A percentile compares a stretch with the other conserved stretches of the same genome.
Conservation (phyloP, 2,329 filamentous ascomycete genomes). For the Ilyonectria mors-panacis region DNA sequence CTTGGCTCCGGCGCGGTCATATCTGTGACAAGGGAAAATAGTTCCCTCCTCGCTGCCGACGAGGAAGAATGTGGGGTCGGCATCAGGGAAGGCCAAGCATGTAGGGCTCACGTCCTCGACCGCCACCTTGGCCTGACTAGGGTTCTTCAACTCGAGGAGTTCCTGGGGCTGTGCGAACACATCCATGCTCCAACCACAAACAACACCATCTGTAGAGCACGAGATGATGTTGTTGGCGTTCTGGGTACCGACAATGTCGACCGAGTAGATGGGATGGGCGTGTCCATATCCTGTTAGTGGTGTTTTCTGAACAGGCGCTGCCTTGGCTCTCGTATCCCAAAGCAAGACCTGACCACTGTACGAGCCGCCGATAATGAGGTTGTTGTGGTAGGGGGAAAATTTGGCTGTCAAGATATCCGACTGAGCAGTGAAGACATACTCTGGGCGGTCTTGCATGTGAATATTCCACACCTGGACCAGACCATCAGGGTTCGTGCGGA, state of each 20-base stretch:
- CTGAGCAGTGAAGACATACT: conserved; percentile 97
- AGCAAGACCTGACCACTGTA: conserved; percentile 97
- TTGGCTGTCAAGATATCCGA: conserved; percentile 96
- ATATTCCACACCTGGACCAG: conserved; percentile 97
- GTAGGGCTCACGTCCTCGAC: conserved; percentile 96
- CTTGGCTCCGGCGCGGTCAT: conserved; percentile 97
- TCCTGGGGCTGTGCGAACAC: conserved; percentile 98
- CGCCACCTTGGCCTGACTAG: conserved; percentile 80
- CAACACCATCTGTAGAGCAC: conserved; percentile 94
- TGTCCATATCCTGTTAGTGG: conserved; percentile 95
- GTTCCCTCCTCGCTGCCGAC: conserved; percentile 96
- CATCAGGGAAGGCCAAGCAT: conserved; percentile 93
- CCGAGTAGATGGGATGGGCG: conserved; percentile 95
- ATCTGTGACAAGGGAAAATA: conserved; percentile 96
- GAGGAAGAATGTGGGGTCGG: conserved; percentile 97
- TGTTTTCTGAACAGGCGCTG: conserved; percentile 94
- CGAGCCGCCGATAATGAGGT: conserved; percentile 94
- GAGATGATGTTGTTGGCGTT: conserved; percentile 99
- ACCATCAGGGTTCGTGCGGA: conserved; percentile 92
- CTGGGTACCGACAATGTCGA: conserved; percentile 96
- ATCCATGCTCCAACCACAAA: conserved; percentile 97
- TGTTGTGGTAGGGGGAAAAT: conserved; percentile 99
- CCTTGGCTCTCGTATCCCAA: conserved; percentile 95
- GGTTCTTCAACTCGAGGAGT: conserved; percentile 88
- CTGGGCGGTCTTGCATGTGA: conserved; percentile 92